phyloP scores from a whole-genome alignment of 169 alveolate species.

The Babesia gibsoni region DNA sequence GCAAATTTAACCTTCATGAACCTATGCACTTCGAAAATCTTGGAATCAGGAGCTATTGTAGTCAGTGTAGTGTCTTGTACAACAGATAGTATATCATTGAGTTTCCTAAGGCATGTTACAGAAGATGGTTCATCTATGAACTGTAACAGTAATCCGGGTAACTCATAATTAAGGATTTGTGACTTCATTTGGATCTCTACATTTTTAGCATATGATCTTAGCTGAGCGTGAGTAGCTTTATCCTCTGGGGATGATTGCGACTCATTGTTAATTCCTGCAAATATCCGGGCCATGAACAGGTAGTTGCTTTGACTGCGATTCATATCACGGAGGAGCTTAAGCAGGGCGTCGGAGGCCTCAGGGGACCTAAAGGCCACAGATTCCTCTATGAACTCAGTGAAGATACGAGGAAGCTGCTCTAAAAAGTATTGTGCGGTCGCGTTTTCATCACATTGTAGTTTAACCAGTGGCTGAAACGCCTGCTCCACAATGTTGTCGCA shows the following conservation, averaged over 20 bases:
- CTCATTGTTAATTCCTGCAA: background rate
- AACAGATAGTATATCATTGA: background rate
- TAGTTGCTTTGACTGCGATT: background rate
- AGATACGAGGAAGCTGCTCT: conserved; percentile 29
- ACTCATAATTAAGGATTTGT: background rate
- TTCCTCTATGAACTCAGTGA: conserved; percentile 46
- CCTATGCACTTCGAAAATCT: conserved; percentile 2
- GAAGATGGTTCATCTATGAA: background rate
- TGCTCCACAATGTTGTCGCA: conserved; percentile 4
- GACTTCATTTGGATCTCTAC: background rate
- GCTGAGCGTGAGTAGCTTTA: background rate
- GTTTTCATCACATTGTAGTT: background rate
- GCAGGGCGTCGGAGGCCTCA: background rate
- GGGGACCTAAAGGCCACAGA: conserved; percentile 1
- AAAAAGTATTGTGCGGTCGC: conserved; percentile 1
- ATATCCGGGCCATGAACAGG: conserved; percentile 6
- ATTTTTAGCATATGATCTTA: conserved; percentile 4
- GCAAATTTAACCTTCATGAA: background rate
- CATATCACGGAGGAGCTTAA: background rate
- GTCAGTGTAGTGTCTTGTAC: background rate
- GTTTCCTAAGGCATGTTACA: background rate
- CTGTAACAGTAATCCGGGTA: background rate
- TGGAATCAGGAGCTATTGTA: background rate
- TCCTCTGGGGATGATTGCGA: background rate
- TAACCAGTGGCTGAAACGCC: conserved; percentile 4